These are phyloP conservation scores for Coemansia sp. DNA, from an alignment of 192 early-diverging fungal genomes.

Conservation along the genomic window DNA sequence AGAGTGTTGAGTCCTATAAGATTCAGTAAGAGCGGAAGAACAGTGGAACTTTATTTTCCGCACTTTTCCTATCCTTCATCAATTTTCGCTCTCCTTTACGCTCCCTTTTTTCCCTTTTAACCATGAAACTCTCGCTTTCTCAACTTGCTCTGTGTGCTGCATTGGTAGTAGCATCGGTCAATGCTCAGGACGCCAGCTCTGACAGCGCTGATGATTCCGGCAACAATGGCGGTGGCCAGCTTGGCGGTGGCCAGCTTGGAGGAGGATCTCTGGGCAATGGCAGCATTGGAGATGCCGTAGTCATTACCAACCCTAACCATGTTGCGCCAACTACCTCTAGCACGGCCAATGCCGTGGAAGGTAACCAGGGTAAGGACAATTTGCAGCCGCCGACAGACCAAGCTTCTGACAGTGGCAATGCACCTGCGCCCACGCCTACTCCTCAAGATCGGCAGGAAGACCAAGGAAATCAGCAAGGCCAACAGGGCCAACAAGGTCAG, in stretches of 20 bases:
- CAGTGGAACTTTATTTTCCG: too few relatives aligned
- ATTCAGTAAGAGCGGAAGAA: too few relatives aligned
- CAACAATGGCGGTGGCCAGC: background rate
- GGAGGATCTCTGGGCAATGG: background rate
- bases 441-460: too few relatives aligned
- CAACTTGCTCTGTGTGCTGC: conserved; percentile 3
- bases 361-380: background rate
- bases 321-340: background rate
- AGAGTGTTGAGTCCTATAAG: too few relatives aligned
- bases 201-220: background rate
- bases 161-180: conserved; percentile 4
- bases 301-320: conserved; percentile 2
- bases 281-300: conserved; percentile 7
- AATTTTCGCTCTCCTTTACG: too few relatives aligned
- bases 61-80: too few relatives aligned
- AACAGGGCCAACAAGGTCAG: too few relatives aligned
- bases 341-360: background rate
- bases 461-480: too few relatives aligned
- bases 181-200: conserved; percentile 6
- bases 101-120: background rate
- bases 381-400: background rate
- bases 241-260: conserved; percentile 1
- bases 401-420: background rate
- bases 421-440: too few relatives aligned
- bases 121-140: conserved; percentile 11